Conservation (phyloP, 441 rosid genomes). For the Corymbia calophylla region DNA sequence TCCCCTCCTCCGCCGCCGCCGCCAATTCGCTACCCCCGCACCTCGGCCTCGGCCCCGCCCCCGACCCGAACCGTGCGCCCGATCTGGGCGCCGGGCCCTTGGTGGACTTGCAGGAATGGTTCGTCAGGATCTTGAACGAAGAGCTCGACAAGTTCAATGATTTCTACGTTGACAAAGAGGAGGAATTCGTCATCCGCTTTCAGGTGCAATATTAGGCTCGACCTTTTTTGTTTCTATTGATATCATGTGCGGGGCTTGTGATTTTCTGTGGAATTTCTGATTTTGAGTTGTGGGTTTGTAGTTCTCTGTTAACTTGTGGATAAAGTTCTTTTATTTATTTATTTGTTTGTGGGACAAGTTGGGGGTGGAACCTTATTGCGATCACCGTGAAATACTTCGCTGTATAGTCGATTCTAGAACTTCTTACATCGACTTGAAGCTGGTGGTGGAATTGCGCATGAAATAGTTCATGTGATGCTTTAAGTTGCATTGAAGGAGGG, state of each 20-base stretch:
- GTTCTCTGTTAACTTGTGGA: not conserved
- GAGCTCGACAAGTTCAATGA: constrained; percentile 93
- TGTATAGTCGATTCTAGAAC: not conserved
- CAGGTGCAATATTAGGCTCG: constrained; percentile 37
- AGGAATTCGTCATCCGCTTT: constrained; percentile 80
- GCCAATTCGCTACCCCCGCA: not conserved
- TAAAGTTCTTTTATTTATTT: not conserved
- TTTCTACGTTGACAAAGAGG: constrained; percentile 87
- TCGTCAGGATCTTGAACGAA: constrained; percentile 61
- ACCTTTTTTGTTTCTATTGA: not conserved
- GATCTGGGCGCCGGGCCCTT: constrained; percentile 7
- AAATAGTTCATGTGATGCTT: not conserved
- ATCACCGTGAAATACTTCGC: not conserved
- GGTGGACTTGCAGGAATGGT: constrained; percentile 51
- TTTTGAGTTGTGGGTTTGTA: not conserved
- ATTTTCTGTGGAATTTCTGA: not conserved
- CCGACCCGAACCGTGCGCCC: not conserved
- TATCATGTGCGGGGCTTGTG: not conserved
- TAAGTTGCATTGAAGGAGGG: not conserved
- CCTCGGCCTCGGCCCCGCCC: not conserved
- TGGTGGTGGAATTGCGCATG: not conserved
- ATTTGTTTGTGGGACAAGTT: not conserved
- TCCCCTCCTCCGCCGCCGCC: constrained; percentile 23
- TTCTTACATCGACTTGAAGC: not conserved
- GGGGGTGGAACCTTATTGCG: not conserved